Percentiles rank a stretch among this genome's conserved stretches.
Conservation (phyloP, 1,139 yeast genomes). For the Pichia sp. region DNA sequence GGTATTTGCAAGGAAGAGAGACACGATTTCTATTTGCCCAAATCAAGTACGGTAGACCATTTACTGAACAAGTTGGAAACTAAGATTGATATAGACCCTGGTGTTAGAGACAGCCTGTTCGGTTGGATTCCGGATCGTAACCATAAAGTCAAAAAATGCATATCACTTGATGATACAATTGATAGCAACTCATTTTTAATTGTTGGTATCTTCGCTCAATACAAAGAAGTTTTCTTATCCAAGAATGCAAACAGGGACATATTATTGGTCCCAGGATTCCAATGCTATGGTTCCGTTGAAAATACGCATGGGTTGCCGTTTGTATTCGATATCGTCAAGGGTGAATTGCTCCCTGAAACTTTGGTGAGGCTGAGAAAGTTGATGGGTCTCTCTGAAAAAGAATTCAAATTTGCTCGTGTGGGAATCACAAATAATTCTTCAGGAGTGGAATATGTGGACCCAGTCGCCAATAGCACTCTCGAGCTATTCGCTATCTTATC, state of each 20-base stretch:
- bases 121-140: constrained; percentile 53
- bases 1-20: constrained; percentile 63
- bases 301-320: constrained; percentile 88
- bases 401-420: constrained; percentile 69
- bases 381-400: constrained; percentile 73
- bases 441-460: constrained; percentile 45
- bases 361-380: constrained; percentile 61
- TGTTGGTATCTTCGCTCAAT: constrained; percentile 39
- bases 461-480: constrained; percentile 49
- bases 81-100: constrained; percentile 50
- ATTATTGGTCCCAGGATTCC: constrained; percentile 50
- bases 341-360: constrained; percentile 64
- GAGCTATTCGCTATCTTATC: constrained; percentile 52
- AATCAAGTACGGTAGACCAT: constrained; percentile 53
- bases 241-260: constrained; percentile 18
- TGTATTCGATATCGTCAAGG: constrained; percentile 60
- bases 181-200: constrained; percentile 25
- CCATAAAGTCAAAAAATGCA: constrained; percentile 37
- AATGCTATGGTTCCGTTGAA: constrained; percentile 68
- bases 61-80: constrained; percentile 53
- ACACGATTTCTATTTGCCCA: constrained; percentile 67
- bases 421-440: constrained; percentile 42
- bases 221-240: constrained; percentile 24
- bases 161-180: constrained; percentile 37
- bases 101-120: constrained; percentile 49